These are phyloP conservation scores for Daldinia grandis DNA, from an alignment of 495 filamentous ascomycete species.

Conservation along the genomic window DNA sequence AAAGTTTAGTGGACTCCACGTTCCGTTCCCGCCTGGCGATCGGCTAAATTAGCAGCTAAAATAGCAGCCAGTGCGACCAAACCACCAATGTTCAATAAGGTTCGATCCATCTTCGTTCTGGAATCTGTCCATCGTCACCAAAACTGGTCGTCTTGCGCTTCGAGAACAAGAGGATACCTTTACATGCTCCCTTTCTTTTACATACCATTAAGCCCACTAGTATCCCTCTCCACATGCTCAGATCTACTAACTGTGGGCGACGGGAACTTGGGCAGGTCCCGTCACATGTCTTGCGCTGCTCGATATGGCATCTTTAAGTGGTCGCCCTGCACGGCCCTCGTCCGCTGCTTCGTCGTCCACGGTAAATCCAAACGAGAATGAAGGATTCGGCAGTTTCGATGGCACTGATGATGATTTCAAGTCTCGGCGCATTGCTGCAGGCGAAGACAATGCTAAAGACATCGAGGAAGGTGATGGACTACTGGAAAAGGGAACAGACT, in stretches of 20 bases:
- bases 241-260: constrained; percentile 18
- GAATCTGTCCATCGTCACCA: constrained; percentile 13
- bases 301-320: constrained; percentile 39
- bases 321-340: constrained; percentile 38
- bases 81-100: neutral
- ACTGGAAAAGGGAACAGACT: constrained; percentile 36
- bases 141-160: neutral
- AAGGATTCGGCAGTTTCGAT: constrained; percentile 35
- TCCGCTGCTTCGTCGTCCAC: constrained; percentile 52
- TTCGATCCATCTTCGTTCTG: constrained; percentile 1
- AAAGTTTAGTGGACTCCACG: constrained; percentile 28
- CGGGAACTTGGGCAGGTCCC: constrained; percentile 25
- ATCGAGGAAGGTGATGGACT: constrained; percentile 53
- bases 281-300: constrained; percentile 20
- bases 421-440: constrained; percentile 39
- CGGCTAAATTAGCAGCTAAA: constrained; percentile 37
- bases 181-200: neutral
- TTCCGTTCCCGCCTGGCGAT: constrained; percentile 36
- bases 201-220: neutral
- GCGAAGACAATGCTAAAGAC: constrained; percentile 41
- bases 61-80: constrained; percentile 23
- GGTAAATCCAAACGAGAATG: constrained; percentile 39
- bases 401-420: constrained; percentile 34
- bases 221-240: constrained; percentile 13
- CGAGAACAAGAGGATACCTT: neutral